Conservation (phyloP, 805 yeast genomes). For the Lachancea nothofagi region DNA sequence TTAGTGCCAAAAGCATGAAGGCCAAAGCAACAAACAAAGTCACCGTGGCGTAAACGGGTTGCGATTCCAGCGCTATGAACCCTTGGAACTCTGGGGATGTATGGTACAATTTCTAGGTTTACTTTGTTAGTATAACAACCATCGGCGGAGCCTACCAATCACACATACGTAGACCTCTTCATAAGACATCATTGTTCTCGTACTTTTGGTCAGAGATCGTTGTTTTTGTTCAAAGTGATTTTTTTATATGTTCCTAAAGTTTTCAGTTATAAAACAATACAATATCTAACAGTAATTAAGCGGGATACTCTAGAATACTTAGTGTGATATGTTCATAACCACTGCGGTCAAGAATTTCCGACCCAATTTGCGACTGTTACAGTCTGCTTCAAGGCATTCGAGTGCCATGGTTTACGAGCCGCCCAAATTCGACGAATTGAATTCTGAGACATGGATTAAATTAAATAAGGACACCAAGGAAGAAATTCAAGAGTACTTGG, state of each 20-base stretch:
- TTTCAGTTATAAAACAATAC: too few relatives aligned
- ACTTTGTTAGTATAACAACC: neutral
- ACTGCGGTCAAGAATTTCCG: neutral
- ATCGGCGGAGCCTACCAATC: neutral
- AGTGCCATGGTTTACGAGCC: constrained; percentile 19
- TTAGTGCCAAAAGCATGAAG: constrained; percentile 16
- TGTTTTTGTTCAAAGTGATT: too few relatives aligned
- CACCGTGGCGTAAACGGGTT: constrained; percentile 23
- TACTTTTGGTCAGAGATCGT: too few relatives aligned
- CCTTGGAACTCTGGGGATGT: constrained; percentile 13
- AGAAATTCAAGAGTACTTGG: constrained; percentile 35
- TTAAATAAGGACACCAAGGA: constrained; percentile 31
- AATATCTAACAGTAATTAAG: too few relatives aligned
- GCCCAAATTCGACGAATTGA: constrained; percentile 29
- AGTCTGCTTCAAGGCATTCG: neutral
- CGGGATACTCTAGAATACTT: too few relatives aligned
- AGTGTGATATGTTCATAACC: neutral
- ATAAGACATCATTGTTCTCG: constrained; percentile 2
- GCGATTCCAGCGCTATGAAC: constrained; percentile 17
- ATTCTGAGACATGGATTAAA: constrained; percentile 29
- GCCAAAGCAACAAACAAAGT: constrained; percentile 18
- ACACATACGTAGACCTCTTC: constrained; percentile 6
- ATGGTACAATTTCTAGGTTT: constrained; percentile 20
- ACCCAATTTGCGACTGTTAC: neutral
- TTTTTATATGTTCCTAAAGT: too few relatives aligned